Conservation (phyloP, 2,329 filamentous ascomycete genomes). For the Delphinella strobiligena region DNA sequence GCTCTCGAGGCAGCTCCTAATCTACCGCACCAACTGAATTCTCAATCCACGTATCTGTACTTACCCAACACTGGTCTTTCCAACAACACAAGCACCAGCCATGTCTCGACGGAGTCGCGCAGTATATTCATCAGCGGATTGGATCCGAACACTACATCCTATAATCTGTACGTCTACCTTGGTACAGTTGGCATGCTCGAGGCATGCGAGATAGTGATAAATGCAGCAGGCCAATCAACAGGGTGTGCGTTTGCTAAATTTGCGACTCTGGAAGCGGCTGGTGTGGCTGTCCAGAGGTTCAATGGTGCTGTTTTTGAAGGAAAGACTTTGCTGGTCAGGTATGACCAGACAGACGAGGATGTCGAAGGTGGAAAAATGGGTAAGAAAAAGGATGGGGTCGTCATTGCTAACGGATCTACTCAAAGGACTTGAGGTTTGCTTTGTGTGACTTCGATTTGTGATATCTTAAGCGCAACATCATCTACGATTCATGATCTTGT, state of each 20-base stretch:
- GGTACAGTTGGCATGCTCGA: not conserved
- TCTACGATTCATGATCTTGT: too few species aligned
- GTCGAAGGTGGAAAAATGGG: not conserved
- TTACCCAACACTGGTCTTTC: not conserved
- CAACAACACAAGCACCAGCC: not conserved
- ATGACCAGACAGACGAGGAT: not conserved
- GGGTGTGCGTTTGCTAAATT: not conserved
- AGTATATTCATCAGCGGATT: not conserved
- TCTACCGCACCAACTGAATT: too few species aligned
- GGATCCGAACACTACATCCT: not conserved
- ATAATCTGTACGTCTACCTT: not conserved
- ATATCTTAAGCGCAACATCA: too few species aligned
- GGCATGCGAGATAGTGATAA: not conserved
- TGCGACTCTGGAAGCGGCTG: not conserved
- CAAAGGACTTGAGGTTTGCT: too few species aligned
- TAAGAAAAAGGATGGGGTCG: not conserved
- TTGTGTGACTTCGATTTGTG: too few species aligned
- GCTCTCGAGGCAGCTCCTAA: too few species aligned
- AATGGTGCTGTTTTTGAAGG: not conserved
- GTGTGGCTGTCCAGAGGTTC: not conserved
- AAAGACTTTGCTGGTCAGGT: not conserved
- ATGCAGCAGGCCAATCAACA: not conserved
- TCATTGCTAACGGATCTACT: not conserved
- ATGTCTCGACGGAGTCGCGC: not conserved
- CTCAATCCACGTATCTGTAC: too few species aligned